Base-by-base conservation (phyloP, 2,329 filamentous ascomycete genomes). In the Colletotrichum sojae region DNA sequence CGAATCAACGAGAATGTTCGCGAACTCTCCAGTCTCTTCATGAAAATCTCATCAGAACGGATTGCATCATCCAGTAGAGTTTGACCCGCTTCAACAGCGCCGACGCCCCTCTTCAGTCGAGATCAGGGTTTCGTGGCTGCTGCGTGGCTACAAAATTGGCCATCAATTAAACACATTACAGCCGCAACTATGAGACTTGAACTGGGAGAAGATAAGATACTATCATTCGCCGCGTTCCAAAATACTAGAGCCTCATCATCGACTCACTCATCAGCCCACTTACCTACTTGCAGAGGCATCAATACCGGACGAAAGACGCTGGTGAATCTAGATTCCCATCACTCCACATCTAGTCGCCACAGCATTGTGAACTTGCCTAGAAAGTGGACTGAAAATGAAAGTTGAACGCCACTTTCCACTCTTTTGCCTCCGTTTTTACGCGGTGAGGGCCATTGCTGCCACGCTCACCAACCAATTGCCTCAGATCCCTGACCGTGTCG, bases 221-320 rank as follows among this genome's bases (percentile, higher is more conserved):
- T n/a, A 8, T 36, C 4, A 36, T 36, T 49, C 46, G n/a, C 22
- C 16, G 10, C 16, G 16, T 49, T n/a, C 18, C 46, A 18, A 20
- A 22, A n/a, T 2, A 49, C 9, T 2, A 36, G 8, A 36, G 31
- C 9, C 31, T 36, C 27, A 0, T n/a, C 15, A 49, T 22, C 46
- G 18, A 36, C 25, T 54, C 52, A 3, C n/a, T 22, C 27, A 39
- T 54, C 31, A 54, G 52, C 52, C 49, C 49, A 52, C 15, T n/a
- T 27, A 40, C 27, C 27, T n/a, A 54, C 27, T 20, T 39, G 15
- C 10, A 10, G 39, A 39, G 52, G 22, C 31, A 6, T 54, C 52
- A 15, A 3, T 2, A 54, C 16, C 27, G 9, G 27, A 40, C 15
- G 15, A 12, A 54, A 39, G 16, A 10, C 18, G n/a, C 16, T 18